These are phyloP conservation scores for Penicillium corylophilum DNA, from an alignment of 2,329 filamentous ascomycete genomes.

Conservation along the genomic window DNA sequence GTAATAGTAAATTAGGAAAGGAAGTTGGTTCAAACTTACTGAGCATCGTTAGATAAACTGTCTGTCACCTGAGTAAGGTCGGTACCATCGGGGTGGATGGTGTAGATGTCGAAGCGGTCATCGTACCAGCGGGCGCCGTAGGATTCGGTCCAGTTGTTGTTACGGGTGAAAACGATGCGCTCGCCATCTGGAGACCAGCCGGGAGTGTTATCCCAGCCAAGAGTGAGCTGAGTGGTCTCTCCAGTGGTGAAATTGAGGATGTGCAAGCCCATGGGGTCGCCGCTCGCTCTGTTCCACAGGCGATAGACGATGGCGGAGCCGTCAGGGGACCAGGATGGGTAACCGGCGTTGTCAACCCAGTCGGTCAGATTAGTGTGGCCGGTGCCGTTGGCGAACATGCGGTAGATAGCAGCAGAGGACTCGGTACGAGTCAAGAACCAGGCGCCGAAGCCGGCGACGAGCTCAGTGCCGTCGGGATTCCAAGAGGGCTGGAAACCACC, in stretches of 20 bases:
- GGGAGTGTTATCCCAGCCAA: conserved; percentile 17
- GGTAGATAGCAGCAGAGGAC: neutral
- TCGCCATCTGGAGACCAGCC: conserved; percentile 18
- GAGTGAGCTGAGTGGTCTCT: conserved; percentile 9
- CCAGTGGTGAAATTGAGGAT: conserved; percentile 14
- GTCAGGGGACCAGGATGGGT: conserved; percentile 16
- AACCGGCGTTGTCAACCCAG: conserved; percentile 6
- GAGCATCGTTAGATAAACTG: conserved; percentile 39
- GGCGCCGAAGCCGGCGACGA: conserved; percentile 18
- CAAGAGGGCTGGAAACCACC: conserved; percentile 47
- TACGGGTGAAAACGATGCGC: conserved; percentile 20
- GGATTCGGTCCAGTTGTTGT: conserved; percentile 10
- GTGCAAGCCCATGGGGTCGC: conserved; percentile 5
- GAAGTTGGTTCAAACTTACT: neutral
- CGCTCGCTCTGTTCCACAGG: conserved; percentile 3
- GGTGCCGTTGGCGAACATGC: conserved; percentile 2
- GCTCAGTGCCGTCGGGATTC: conserved; percentile 37
- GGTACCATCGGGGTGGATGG: conserved; percentile 43
- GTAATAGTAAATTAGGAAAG: neutral
- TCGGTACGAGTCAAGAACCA: conserved; percentile 9
- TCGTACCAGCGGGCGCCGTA: neutral
- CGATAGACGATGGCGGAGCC: conserved; percentile 23
- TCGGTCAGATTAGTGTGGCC: conserved; percentile 1
- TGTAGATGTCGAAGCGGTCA: conserved; percentile 41
- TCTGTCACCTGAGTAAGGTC: conserved; percentile 28